These are phyloP conservation scores for Fusarium sp. DNA, from an alignment of 2,329 filamentous ascomycete genomes.

Conservation along the genomic window DNA sequence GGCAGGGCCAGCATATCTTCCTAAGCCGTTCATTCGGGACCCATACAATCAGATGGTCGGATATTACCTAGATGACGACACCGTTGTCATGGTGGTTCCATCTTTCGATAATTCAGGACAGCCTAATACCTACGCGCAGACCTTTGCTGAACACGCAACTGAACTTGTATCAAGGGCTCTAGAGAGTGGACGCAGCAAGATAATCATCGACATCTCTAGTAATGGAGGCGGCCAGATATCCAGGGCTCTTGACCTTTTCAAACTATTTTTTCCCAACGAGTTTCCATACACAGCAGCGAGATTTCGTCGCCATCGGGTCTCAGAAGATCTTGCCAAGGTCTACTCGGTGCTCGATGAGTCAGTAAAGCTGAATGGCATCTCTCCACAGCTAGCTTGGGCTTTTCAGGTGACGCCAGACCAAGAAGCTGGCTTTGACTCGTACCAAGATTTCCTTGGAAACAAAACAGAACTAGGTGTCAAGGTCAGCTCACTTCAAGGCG, in stretches of 20 bases:
- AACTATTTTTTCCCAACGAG: conserved; percentile 52
- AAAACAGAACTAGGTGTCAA: neutral
- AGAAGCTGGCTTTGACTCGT: neutral
- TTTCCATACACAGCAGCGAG: neutral
- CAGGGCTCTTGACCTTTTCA: conserved; percentile 64
- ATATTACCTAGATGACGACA: conserved; percentile 5
- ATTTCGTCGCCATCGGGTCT: neutral
- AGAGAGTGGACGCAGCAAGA: conserved; percentile 53
- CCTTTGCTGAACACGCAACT: neutral
- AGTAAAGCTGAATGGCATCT: neutral
- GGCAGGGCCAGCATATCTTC: conserved; percentile 1
- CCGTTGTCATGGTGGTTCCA: neutral
- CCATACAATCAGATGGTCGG: conserved; percentile 7
- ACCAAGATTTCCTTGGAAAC: neutral
- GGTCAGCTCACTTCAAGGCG: conserved; percentile 1
- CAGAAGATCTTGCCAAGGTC: neutral
- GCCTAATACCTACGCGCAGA: neutral
- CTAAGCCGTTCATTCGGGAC: conserved; percentile 3
- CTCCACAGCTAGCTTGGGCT: neutral
- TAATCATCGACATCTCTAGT: conserved; percentile 73
- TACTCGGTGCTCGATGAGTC: neutral
- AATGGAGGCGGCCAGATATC: conserved; percentile 70
- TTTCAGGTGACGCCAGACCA: conserved; percentile 6
- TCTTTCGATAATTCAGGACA: neutral
- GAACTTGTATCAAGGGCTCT: neutral